A percentile compares a stretch with the other conserved stretches of the same genome.
Evolutionary conservation across 2,329 filamentous ascomycete genomes (phyloP).

Genomic region (Lecanoromycetidae sp.): DNA sequence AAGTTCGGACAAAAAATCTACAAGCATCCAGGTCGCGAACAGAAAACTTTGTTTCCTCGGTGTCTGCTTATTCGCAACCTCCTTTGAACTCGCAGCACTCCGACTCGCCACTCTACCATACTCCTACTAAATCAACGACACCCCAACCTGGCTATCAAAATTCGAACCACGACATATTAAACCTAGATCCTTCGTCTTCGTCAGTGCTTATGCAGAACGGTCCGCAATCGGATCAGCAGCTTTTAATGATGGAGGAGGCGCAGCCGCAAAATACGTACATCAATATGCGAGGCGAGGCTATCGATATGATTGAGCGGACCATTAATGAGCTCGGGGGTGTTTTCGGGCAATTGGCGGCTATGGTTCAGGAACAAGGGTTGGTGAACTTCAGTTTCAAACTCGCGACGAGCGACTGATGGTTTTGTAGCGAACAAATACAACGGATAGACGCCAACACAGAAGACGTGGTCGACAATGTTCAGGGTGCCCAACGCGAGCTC

Average conservation of each 20-base stretch:
- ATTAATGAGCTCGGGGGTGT: slow-evolving; percentile 86
- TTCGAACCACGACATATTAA: slow-evolving; percentile 56
- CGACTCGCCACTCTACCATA: slow-evolving; percentile 76
- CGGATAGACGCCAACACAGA: slow-evolving; percentile 95
- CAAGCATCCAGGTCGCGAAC: slow-evolving; percentile 84
- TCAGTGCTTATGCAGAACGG: slow-evolving; percentile 36
- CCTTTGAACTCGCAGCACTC: slow-evolving; percentile 55
- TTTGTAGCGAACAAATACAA: slow-evolving; percentile 72
- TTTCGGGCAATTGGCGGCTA: slow-evolving; percentile 85
- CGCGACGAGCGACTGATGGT: neutral
- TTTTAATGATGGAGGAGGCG: slow-evolving; percentile 89
- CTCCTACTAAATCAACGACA: slow-evolving; percentile 53
- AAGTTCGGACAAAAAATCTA: slow-evolving; percentile 94
- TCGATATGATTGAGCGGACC: slow-evolving; percentile 91
- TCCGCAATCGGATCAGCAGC: slow-evolving; percentile 65
- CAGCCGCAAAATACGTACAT: slow-evolving; percentile 80
- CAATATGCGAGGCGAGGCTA: slow-evolving; percentile 84
- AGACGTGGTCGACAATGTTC: slow-evolving; percentile 95
- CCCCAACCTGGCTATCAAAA: slow-evolving; percentile 44
- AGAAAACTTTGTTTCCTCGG: slow-evolving; percentile 90
- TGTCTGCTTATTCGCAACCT: slow-evolving; percentile 62
- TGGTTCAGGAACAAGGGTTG: slow-evolving; percentile 84
- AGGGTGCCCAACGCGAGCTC: slow-evolving; percentile 85
- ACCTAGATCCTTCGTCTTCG: slow-evolving; percentile 56
- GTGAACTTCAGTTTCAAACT: neutral